Percentiles rank a stretch among this genome's conserved stretches.
phyloP scores from a whole-genome alignment of 192 early-diverging fungal genomes.

The Linnemannia exigua region DNA sequence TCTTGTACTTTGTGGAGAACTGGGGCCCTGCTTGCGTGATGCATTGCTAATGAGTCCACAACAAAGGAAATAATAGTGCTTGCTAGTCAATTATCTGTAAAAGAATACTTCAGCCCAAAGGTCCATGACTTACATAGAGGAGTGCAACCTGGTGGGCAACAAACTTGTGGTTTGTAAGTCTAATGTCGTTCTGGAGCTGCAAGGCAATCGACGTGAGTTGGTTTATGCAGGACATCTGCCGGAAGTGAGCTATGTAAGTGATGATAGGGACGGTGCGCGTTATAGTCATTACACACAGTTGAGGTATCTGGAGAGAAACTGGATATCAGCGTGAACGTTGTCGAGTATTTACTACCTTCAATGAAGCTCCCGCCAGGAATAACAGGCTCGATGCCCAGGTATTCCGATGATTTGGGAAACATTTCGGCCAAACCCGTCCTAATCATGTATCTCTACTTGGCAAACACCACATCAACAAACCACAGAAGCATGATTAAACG shows the following conservation, averaged over 20 bases:
- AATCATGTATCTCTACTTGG: conserved; percentile 48
- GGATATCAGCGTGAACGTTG: not conserved
- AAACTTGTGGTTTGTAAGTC: conserved; percentile 66
- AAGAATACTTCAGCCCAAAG: not conserved
- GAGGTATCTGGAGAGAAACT: not conserved
- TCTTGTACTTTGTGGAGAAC: conserved; percentile 61
- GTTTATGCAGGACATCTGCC: conserved; percentile 59
- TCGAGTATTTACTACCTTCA: conserved; percentile 13
- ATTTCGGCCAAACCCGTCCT: conserved; percentile 52
- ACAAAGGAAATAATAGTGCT: not conserved
- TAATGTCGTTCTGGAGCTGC: conserved; percentile 64
- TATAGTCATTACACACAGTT: not conserved
- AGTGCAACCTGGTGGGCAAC: conserved; percentile 69
- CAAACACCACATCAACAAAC: not conserved
- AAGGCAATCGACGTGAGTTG: conserved; percentile 65
- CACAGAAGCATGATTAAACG: not conserved
- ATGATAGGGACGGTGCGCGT: too few species aligned
- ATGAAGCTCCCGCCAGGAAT: conserved; percentile 39
- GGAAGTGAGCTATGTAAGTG: conserved; percentile 60
- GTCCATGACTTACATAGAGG: conserved; percentile 59
- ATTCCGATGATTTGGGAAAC: conserved; percentile 60
- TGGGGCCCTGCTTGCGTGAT: conserved; percentile 58
- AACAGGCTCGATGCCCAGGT: conserved; percentile 43
- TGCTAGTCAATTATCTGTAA: not conserved
- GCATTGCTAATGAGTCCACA: conserved; percentile 48